Base-by-base conservation (phyloP, 2,329 filamentous ascomycete species). In the Aspergillus pseudoglaucus region DNA sequence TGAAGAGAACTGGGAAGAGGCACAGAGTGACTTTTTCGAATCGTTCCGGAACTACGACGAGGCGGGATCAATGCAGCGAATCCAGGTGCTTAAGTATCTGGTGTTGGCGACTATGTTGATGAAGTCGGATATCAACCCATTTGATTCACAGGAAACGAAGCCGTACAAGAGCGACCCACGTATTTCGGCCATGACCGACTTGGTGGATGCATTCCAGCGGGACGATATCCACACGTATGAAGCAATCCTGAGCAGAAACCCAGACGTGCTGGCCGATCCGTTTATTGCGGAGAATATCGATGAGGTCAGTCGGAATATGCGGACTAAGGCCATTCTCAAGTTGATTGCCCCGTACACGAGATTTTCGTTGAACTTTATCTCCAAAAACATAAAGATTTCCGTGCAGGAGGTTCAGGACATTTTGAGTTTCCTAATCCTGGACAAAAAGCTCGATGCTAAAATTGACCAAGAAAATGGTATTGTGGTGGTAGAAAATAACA, bases 261-360 rank as follows among this genome's bases (percentile, higher is more conserved):
- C 84, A 61, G 93, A 96, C 63, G 84, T 98, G 22, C 77, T 97
- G 35, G 83, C 85, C 10, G 93, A 98, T 66, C 84, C 88, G 0
- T 98, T 97, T 72, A 98, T 98, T 59, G 91, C 91, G 23, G 93
- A 97, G 72, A 97, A 98, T 66, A 98, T 98, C 58, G 93, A 97
- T 68, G 93, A 98, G 72, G 91, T 98, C 48, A 98, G 91, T 45
- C 87, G 93, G 39, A 96, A 93, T 69, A 95, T 98, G 86, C 87
- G 93, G 47, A 97, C 90, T 56, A 96, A 96, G 76, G 91, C 90
- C 1, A 84, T 97, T 8, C 74, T 95, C 54, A 95, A 93, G 71
- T 77, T 97, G 20, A 93, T 97, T 54, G 90, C 90, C 4, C 93
- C 93, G 0, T 98, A 97, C 74, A 94, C 88, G 5, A 84, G 90